Conservation (phyloP, 192 early-diverging fungal species). For the Umbelopsis isabellina region DNA sequence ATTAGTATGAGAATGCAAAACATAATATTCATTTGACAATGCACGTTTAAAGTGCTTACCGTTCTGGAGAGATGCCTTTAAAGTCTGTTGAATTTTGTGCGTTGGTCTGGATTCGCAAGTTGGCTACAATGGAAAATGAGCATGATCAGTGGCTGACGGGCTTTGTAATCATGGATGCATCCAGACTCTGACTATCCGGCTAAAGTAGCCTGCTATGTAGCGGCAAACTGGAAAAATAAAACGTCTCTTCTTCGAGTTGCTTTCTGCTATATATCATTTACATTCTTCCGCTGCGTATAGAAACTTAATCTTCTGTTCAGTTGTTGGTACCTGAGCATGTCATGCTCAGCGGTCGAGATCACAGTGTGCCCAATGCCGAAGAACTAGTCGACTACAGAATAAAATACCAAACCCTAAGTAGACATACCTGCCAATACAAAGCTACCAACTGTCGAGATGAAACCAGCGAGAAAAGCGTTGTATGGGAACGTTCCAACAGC, state of each 20-base stretch:
- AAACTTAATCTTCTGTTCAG: too few relatives aligned
- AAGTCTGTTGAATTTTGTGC: slow-evolving; percentile 74
- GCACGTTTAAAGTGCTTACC: slow-evolving; percentile 48
- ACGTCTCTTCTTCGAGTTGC: too few relatives aligned
- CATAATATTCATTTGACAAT: neutral
- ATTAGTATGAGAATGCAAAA: neutral
- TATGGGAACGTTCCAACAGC: slow-evolving; percentile 94
- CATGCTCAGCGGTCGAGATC: too few relatives aligned
- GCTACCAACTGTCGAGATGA: slow-evolving; percentile 86
- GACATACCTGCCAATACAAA: slow-evolving; percentile 87
- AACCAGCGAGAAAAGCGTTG: slow-evolving; percentile 96
- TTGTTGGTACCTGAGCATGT: too few relatives aligned
- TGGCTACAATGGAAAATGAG: slow-evolving; percentile 55
- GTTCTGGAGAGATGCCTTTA: slow-evolving; percentile 74
- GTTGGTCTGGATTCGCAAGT: slow-evolving; percentile 94
- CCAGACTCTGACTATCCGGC: neutral
- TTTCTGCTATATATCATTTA: too few relatives aligned
- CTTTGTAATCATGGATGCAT: slow-evolving; percentile 17
- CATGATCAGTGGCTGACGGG: neutral
- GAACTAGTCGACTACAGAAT: neutral
- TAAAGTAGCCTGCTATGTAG: slow-evolving; percentile 6
- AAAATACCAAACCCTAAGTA: neutral
- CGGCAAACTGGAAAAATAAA: neutral
- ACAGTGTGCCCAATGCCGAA: too few relatives aligned
- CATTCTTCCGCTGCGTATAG: too few relatives aligned